A percentile compares a stretch with the other conserved stretches of the same genome.
phyloP scores from a whole-genome alignment of 768 basidiomycete genomes.

The Steccherinum ochraceum region DNA sequence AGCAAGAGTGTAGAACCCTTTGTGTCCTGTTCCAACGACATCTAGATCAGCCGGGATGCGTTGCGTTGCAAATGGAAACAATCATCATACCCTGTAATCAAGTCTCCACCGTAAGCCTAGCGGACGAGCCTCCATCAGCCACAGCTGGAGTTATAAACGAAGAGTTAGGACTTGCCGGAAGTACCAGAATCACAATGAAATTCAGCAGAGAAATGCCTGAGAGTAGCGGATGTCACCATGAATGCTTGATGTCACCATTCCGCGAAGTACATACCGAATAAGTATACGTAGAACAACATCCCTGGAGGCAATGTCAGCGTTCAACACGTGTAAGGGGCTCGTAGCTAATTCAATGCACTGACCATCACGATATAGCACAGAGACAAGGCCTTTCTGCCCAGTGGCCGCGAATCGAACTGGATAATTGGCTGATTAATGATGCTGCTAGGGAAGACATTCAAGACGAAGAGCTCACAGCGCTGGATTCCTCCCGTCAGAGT shows the following conservation, averaged over 20 bases:
- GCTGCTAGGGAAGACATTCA: not conserved
- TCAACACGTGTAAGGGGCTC: not conserved
- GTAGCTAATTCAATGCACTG: not conserved
- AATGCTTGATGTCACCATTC: not conserved
- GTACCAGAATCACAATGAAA: not conserved
- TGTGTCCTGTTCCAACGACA: not conserved
- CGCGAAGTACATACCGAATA: not conserved
- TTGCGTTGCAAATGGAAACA: too few relatives aligned
- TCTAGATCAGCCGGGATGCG: too few relatives aligned
- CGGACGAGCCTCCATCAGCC: too few relatives aligned
- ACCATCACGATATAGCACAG: not conserved
- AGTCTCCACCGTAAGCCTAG: too few relatives aligned
- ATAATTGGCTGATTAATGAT: not conserved
- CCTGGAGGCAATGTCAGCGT: not conserved
- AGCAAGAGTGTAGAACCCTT: conserved; percentile 1
- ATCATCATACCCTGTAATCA: not conserved
- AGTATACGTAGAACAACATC: not conserved
- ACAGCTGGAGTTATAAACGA: not conserved
- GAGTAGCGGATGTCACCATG: not conserved
- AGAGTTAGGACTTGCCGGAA: conserved; percentile 1
- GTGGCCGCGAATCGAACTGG: not conserved
- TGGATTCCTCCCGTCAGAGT: not conserved
- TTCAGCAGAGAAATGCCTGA: not conserved
- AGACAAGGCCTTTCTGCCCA: not conserved
- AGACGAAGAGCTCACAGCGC: not conserved